These are phyloP conservation scores for Tylopilus sp. DNA, from an alignment of 768 basidiomycete genomes.

Conservation along the genomic window DNA sequence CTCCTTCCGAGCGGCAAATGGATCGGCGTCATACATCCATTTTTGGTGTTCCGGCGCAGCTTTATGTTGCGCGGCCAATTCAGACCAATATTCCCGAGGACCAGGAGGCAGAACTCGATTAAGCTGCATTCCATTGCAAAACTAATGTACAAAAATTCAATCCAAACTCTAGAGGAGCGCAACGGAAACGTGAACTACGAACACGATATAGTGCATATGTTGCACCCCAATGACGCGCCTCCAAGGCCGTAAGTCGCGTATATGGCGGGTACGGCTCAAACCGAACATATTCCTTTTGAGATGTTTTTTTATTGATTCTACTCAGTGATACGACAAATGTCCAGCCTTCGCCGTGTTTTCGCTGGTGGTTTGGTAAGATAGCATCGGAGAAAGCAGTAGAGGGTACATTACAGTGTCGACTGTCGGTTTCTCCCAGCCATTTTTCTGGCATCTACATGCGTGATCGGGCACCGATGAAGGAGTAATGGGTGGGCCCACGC, in stretches of 20 bases:
- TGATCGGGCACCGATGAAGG: neutral
- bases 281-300: slow-evolving; percentile 63
- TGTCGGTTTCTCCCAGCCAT: slow-evolving; percentile 80
- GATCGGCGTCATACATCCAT: slow-evolving; percentile 90
- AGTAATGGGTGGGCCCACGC: neutral
- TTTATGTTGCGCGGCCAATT: slow-evolving; percentile 69
- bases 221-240: slow-evolving; percentile 91
- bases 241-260: slow-evolving; percentile 59
- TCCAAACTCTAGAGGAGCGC: neutral
- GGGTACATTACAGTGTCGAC: slow-evolving; percentile 62
- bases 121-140: slow-evolving; percentile 72
- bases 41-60: slow-evolving; percentile 60
- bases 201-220: slow-evolving; percentile 86
- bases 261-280: slow-evolving; percentile 75
- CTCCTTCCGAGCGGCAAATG: slow-evolving; percentile 68
- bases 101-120: slow-evolving; percentile 77
- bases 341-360: slow-evolving; percentile 47
- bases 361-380: slow-evolving; percentile 33
- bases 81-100: slow-evolving; percentile 85
- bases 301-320: slow-evolving; percentile 66
- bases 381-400: neutral
- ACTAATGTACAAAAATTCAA: slow-evolving; percentile 41
- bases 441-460: slow-evolving; percentile 71
- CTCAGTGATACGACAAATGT: slow-evolving; percentile 69
- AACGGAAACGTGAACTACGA: slow-evolving; percentile 34